These are phyloP conservation scores for Botrytis squamosa DNA, from an alignment of 2,329 filamentous ascomycete genomes.

Conservation along the genomic window DNA sequence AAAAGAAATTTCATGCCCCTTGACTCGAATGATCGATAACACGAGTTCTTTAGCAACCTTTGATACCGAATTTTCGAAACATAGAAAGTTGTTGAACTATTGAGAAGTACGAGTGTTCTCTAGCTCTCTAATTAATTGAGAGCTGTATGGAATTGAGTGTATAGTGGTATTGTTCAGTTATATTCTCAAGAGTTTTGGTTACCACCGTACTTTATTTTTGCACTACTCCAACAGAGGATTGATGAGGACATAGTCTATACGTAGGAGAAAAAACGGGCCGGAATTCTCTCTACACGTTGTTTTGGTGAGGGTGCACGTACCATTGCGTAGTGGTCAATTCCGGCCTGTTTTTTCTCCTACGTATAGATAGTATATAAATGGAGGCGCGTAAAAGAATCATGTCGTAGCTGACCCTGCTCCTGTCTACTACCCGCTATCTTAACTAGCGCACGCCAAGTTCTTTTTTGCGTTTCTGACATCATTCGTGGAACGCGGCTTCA, in stretches of 20 bases:
- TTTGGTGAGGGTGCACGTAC: too few species aligned
- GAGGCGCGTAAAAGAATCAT: not conserved
- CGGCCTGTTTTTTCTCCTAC: too few species aligned
- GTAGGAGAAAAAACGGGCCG: too few species aligned
- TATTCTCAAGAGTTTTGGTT: not conserved
- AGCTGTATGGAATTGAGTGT: too few species aligned
- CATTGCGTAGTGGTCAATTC: too few species aligned
- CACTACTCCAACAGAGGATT: too few species aligned
- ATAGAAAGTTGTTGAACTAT: not conserved
- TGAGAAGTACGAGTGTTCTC: not conserved
- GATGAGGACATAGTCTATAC: too few species aligned
- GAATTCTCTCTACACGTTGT: too few species aligned
- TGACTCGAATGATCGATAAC: too few species aligned
- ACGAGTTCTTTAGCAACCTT: too few species aligned
- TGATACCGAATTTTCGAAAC: not conserved
- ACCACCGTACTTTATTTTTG: not conserved
- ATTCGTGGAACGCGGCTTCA: accelerated
- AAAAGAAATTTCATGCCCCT: too few species aligned
- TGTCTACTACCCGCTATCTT: too few species aligned
- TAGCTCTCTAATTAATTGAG: not conserved
- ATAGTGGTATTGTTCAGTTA: not conserved
- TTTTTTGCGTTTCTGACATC: not conserved
- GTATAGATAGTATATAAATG: not conserved
- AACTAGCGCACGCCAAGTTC: not conserved
- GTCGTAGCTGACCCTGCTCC: not conserved